These are phyloP conservation scores for Polysphondylium violaceum DNA, from an alignment of 78 protist species.

Conservation along the genomic window DNA sequence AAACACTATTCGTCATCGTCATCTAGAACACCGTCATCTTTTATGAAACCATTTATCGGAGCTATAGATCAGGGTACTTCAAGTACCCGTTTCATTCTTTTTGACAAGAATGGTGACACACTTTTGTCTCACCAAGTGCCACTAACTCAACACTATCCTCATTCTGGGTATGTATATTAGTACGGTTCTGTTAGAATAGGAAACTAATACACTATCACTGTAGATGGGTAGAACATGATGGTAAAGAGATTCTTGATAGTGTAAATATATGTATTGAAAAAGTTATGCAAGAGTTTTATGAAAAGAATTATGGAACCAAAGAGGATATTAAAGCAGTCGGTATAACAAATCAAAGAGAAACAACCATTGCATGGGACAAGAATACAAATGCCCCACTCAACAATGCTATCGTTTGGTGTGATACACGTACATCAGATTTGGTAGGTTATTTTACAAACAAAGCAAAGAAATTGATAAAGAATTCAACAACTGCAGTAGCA, in stretches of 20 bases:
- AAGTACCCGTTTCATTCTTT: conserved; percentile 91
- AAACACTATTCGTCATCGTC: no score
- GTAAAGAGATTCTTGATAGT: conserved; percentile 83
- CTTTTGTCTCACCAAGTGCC: conserved; percentile 65
- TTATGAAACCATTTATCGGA: conserved; percentile 60
- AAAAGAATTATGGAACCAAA: neutral
- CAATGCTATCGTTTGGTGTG: conserved; percentile 90
- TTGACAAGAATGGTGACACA: conserved; percentile 50
- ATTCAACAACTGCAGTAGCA: neutral
- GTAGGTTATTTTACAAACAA: conserved; percentile 24
- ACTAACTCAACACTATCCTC: conserved; percentile 73
- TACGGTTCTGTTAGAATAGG: neutral
- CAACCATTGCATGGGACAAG: conserved; percentile 96
- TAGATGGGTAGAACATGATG: conserved; percentile 96
- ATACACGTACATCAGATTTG: conserved; percentile 21
- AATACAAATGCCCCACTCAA: conserved; percentile 93
- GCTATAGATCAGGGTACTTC: conserved; percentile 98
- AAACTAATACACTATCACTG: neutral
- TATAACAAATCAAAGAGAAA: conserved; percentile 98
- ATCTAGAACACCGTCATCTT: no score
- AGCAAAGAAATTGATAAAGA: conserved; percentile 12
- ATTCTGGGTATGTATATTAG: conserved; percentile 69
- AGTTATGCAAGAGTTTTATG: conserved; percentile 14
- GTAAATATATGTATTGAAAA: conserved; percentile 60
- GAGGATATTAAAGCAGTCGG: conserved; percentile 88